Base-by-base conservation (phyloP, 1,284 basidiomycete genomes). In the Trichosporon ovoides region DNA sequence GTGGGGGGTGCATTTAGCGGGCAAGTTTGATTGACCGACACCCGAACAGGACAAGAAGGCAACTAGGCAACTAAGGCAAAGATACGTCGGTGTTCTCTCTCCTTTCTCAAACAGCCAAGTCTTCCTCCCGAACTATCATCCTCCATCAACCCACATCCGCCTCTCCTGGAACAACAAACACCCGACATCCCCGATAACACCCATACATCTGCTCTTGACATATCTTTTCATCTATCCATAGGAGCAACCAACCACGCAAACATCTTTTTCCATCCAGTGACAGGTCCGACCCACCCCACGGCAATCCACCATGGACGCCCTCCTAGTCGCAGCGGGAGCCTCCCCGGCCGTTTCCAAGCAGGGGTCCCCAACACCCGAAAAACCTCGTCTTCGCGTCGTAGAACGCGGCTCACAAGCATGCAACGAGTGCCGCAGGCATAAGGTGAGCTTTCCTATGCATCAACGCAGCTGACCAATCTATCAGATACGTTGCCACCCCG, bases 401-500 rank as follows among this genome's bases (percentile, higher is more conserved):
- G 67, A 70, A 43, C 55, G 68, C 34, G 68, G 68, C 10, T 59
- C 63, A 7, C 66, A 67, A 38, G 68, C 68, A 10, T 70, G 68
- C 59, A 67, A 66, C 56, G 68, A 70, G 51, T 70, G 68, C 55
- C 56, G 68, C 14, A 50, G 66, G 33, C 68, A 70, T 57, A 70
- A 70, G 64, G 68, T 68, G 50, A 1, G 61, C 52, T 7, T 12
- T n/a, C 6, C n/a, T 10, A 33, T 46, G 20, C 43, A 24, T 22
- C 7, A 35, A 9, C 14, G 31, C n/a, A 12, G 34, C 36, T 49
- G 16, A 60, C 40, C 22, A 16, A 12, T 16, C 2, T 22, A 11
- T 9, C 46, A 70, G 68, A 70, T 70, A 19, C 67, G 68, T 56
- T 70, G 68, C 59, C 67, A 68, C 51, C 68, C 68, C 16, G 63